Percentiles rank a stretch among this genome's conserved stretches.
Evolutionary conservation across 1,284 basidiomycete species (phyloP).

Genomic region (Schizophyllum commune): DNA sequence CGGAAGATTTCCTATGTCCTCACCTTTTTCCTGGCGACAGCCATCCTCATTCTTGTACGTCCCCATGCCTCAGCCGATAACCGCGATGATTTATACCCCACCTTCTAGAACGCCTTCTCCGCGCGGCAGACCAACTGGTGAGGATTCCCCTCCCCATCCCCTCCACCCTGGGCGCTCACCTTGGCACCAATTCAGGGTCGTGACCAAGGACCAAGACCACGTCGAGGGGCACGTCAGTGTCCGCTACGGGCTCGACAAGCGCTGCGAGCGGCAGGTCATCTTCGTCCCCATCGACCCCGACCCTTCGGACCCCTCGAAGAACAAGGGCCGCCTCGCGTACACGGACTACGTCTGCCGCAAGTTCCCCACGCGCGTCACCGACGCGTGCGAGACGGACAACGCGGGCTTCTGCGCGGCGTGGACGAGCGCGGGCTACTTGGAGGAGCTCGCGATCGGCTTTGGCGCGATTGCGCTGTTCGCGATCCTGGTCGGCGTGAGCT

Average conservation of each 20-base stretch:
- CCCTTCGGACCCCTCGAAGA: slow-evolving; percentile 23
- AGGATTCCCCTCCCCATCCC: slow-evolving; percentile 14
- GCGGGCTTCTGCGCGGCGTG: slow-evolving; percentile 55
- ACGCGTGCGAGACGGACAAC: slow-evolving; percentile 58
- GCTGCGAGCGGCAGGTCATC: slow-evolving; percentile 47
- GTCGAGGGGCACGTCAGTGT: slow-evolving; percentile 39
- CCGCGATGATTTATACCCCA: slow-evolving; percentile 2
- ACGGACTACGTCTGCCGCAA: slow-evolving; percentile 51
- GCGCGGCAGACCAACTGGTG: slow-evolving; percentile 59
- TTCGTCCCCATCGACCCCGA: slow-evolving; percentile 31
- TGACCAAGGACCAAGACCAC: slow-evolving; percentile 41
- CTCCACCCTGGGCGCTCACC: not conserved
- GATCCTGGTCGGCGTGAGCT: slow-evolving; percentile 61
- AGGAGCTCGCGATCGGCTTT: slow-evolving; percentile 56
- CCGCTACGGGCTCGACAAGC: slow-evolving; percentile 50
- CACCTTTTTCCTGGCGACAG: slow-evolving; percentile 44
- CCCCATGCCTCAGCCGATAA: not conserved
- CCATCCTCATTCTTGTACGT: slow-evolving; percentile 48
- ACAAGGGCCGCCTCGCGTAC: slow-evolving; percentile 35
- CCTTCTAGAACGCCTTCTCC: slow-evolving; percentile 48
- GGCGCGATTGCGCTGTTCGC: slow-evolving; percentile 48
- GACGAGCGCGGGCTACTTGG: slow-evolving; percentile 60
- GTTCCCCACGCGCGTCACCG: slow-evolving; percentile 55
- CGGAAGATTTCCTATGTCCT: slow-evolving; percentile 58
- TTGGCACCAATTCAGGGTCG: slow-evolving; percentile 40